phyloP scores from a whole-genome alignment of 495 filamentous ascomycete genomes.

The Xylaria grammica region DNA sequence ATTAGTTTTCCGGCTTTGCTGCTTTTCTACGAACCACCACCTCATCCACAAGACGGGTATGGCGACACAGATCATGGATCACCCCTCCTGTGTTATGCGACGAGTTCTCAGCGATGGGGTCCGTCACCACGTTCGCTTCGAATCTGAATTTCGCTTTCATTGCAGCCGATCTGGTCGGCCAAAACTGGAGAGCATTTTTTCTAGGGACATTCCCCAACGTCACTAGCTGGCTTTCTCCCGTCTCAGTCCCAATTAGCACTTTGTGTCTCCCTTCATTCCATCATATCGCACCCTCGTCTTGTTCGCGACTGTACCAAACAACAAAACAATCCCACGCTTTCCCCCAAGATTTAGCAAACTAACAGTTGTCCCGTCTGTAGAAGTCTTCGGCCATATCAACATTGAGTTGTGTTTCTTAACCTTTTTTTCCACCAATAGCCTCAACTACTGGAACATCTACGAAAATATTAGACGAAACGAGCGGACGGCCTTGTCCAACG shows the following conservation, averaged over 20 bases:
- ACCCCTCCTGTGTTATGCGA: constrained; percentile 29
- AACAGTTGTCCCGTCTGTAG: constrained; percentile 11
- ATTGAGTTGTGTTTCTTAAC: constrained; percentile 3
- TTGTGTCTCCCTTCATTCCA: constrained; percentile 42
- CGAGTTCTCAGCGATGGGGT: constrained; percentile 45
- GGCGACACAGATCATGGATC: constrained; percentile 31
- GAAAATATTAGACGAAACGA: neutral
- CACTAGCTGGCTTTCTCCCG: constrained; percentile 29
- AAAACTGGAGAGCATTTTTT: constrained; percentile 21
- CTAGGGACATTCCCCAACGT: constrained; percentile 28
- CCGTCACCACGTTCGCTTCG: constrained; percentile 52
- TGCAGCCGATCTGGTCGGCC: constrained; percentile 24
- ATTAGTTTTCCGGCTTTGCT: constrained; percentile 33
- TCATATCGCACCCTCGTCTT: constrained; percentile 23
- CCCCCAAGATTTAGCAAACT: constrained; percentile 20
- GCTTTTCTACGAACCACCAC: constrained; percentile 17
- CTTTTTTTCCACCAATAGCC: constrained; percentile 1
- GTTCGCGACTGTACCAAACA: constrained; percentile 27
- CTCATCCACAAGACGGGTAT: constrained; percentile 19
- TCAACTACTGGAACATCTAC: neutral
- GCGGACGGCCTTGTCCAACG: neutral
- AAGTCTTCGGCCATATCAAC: constrained; percentile 21
- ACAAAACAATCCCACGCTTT: constrained; percentile 30
- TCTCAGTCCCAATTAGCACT: constrained; percentile 23
- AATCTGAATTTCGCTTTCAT: neutral